phyloP scores from a whole-genome alignment of 163 green algal species.

The Chlorella variabilis region DNA sequence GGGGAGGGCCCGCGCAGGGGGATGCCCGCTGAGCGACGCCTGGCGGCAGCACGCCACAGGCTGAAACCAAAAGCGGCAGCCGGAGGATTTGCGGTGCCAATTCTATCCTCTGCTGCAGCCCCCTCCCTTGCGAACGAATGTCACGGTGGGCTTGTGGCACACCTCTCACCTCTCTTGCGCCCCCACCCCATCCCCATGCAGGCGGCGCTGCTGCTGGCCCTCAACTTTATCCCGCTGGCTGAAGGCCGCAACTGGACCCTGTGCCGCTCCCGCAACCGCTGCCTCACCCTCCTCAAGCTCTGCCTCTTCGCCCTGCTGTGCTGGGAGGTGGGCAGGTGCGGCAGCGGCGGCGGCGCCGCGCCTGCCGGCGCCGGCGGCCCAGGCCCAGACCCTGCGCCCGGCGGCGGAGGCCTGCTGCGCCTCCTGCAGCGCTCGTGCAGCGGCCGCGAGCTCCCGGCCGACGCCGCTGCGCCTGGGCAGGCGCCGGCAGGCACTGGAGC shows the following conservation, averaged over 20 bases:
- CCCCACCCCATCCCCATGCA: not conserved
- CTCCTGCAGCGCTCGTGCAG: not conserved
- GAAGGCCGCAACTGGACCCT: slow-evolving; percentile 11
- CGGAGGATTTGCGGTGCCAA: too few species aligned
- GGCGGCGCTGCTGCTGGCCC: slow-evolving; percentile 11
- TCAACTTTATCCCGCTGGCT: slow-evolving; percentile 12
- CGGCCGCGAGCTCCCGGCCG: not conserved
- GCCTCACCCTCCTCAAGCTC: slow-evolving; percentile 17
- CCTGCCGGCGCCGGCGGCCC: not conserved
- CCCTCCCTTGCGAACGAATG: too few species aligned
- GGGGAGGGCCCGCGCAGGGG: too few species aligned
- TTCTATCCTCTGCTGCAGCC: too few species aligned
- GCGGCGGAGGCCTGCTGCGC: too few species aligned
- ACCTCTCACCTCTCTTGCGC: too few species aligned
- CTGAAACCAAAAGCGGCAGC: too few species aligned
- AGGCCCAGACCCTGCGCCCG: too few species aligned
- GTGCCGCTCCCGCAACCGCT: slow-evolving; percentile 7
- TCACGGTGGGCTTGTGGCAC: too few species aligned
- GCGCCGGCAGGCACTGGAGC: too few species aligned
- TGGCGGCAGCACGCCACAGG: too few species aligned
- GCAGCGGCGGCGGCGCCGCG: not conserved
- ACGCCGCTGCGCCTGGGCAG: not conserved
- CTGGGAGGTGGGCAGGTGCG: not conserved
- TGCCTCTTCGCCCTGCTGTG: slow-evolving; percentile 6
- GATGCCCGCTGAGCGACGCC: too few species aligned